Evolutionary conservation across 2,329 filamentous ascomycete genomes (phyloP).

Genomic region (Hypoxylon sp.): DNA sequence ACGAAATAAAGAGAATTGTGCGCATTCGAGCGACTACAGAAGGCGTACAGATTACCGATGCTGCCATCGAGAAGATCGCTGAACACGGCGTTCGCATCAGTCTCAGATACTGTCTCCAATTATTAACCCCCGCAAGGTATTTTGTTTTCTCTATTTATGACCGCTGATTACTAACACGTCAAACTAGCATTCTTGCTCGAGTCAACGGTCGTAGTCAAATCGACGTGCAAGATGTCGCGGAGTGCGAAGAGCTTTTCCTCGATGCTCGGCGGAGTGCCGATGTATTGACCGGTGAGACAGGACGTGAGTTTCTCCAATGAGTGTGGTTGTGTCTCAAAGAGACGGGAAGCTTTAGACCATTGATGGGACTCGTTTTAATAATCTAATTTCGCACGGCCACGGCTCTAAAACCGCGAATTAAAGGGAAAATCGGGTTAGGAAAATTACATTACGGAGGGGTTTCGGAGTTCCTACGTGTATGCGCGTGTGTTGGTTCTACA

Average conservation of each 20-base stretch:
- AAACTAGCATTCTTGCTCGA: constrained; percentile 82
- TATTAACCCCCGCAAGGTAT: constrained; percentile 86
- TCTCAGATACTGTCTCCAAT: constrained; percentile 91
- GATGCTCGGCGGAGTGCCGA: constrained; percentile 84
- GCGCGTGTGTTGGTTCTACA: constrained; percentile 34
- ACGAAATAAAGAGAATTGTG: constrained; percentile 95
- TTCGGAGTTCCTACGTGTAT: constrained; percentile 46
- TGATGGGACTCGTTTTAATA: constrained; percentile 45
- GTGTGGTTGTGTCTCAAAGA: constrained; percentile 36
- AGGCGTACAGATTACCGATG: constrained; percentile 82
- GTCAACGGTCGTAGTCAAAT: constrained; percentile 84
- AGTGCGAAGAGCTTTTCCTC: constrained; percentile 88
- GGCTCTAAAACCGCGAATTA: constrained; percentile 30
- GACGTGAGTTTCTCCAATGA: constrained; percentile 75
- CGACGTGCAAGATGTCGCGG: constrained; percentile 81
- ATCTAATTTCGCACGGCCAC: constrained; percentile 48
- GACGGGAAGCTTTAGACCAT: constrained; percentile 45
- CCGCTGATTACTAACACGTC: constrained; percentile 51
- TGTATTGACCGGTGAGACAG: constrained; percentile 75
- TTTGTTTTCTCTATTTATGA: constrained; percentile 41
- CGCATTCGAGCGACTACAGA: constrained; percentile 87
- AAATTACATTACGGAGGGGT: constrained; percentile 46
- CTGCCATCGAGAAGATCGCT: constrained; percentile 88
- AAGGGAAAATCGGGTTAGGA: constrained; percentile 37
- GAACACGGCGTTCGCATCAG: constrained; percentile 90